These are phyloP conservation scores for Aspergillus sparsus DNA, from an alignment of 495 filamentous ascomycete genomes.

Conservation along the genomic window DNA sequence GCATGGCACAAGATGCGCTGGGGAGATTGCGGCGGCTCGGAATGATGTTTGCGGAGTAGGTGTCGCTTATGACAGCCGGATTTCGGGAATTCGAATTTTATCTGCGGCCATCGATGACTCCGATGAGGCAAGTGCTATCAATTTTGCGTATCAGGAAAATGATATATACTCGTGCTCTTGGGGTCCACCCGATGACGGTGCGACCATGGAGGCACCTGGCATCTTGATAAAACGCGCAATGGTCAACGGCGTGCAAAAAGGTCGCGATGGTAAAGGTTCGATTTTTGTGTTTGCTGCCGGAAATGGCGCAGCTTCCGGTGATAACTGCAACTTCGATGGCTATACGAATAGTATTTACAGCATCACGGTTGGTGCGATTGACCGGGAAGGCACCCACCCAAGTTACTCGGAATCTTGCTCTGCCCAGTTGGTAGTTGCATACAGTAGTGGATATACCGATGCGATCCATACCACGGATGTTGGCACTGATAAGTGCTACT, in stretches of 20 bases:
- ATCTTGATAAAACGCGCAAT: conserved; percentile 87
- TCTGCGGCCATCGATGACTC: conserved; percentile 87
- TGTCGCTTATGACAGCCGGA: conserved; percentile 87
- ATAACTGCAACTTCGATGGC: conserved; percentile 99
- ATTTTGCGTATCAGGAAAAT: conserved; percentile 86
- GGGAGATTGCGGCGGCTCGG: conserved; percentile 85
- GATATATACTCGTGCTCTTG: conserved; percentile 99
- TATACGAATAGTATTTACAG: conserved; percentile 99
- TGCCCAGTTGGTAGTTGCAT: conserved; percentile 91
- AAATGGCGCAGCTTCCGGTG: conserved; percentile 82
- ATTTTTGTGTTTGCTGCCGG: conserved; percentile 97
- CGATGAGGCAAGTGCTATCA: conserved; percentile 90
- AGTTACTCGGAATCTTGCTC: conserved; percentile 96
- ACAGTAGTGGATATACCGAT: conserved; percentile 87
- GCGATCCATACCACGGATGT: conserved; percentile 97
- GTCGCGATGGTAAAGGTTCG: conserved; percentile 79
- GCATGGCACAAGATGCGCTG: conserved; percentile 92
- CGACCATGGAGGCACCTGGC: conserved; percentile 90
- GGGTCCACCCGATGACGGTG: conserved; percentile 92
- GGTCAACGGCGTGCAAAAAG: conserved; percentile 87
- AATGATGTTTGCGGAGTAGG: conserved; percentile 96
- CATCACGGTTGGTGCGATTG: conserved; percentile 93
- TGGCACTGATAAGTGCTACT: conserved; percentile 75
- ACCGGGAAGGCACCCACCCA: conserved; percentile 79
- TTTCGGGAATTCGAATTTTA: conserved; percentile 88